Evolutionary conservation across 352 stramenopile species (phyloP), one percentile per base, ranked within the genome.

Genomic region (Phytophthora sojae): DNA sequence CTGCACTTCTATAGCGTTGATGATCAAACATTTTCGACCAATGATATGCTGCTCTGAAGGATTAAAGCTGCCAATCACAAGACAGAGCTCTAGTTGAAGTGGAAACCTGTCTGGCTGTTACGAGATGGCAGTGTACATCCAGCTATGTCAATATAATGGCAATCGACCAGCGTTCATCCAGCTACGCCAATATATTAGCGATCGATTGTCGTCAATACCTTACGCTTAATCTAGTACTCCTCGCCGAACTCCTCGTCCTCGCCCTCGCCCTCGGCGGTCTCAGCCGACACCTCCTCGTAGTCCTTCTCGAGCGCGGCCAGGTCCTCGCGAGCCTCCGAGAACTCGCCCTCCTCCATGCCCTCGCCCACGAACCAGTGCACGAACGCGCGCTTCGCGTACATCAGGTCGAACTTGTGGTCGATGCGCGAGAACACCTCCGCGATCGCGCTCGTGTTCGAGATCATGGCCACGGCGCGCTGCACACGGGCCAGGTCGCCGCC

Each of bases 381-480:
- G 83, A 99, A 99, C 52, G 96, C 97, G 82, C 97, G 94, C 88
- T 99, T 99, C 78, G 94, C 93, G 81, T 99, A 99, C 97, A 99
- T 99, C 60, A 99, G 86, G 82, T 99, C 97, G 89, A 99, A 99
- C 92, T 99, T 99, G 91, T 99, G 95, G 82, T 99, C 96, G 69
- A 99, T 98, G 73, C 97, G 92, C 15, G 85, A 97, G 70, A 99
- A 97, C 23, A 98, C 97, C 82, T 99, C 97, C 39, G 93, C 95
- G 76, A 99, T 99, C 67, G 97, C 97, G 39, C 96, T 99, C 53
- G 95, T 99, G 92, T 99, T 99, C 68, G 94, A 97, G 81, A 99
- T 97, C 95, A 99, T 99, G 82, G 91, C 98, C 67, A 99, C 95
- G 49, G 97, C 97, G 71, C 97, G 94, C 82, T 99, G 95, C 53